Conservation (phyloP, 495 filamentous ascomycete genomes). For the Amphirosellinia nigrospora region DNA sequence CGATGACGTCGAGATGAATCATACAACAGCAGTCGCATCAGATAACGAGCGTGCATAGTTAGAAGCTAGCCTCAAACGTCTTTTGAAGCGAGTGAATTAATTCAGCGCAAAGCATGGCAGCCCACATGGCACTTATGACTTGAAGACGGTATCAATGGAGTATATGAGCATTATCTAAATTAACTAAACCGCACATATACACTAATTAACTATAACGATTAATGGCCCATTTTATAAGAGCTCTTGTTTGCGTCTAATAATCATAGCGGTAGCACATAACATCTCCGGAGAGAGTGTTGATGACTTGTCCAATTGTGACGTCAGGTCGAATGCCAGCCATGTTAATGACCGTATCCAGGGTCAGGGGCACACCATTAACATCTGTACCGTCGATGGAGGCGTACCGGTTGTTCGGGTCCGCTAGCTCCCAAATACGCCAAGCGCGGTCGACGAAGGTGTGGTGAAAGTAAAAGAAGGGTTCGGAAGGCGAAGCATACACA, state of each 20-base stretch:
- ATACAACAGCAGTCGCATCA: neutral
- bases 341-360: conserved; percentile 34
- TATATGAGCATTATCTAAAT: neutral
- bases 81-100: neutral
- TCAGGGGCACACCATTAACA: conserved; percentile 29
- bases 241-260: conserved; percentile 27
- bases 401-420: conserved; percentile 33
- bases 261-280: conserved; percentile 43
- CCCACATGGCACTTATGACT: neutral
- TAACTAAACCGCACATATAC: conserved; percentile 6
- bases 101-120: neutral
- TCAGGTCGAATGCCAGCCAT: conserved; percentile 33
- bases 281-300: conserved; percentile 37
- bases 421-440: conserved; percentile 63
- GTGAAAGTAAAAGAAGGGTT: conserved; percentile 45
- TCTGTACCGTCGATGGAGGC: conserved; percentile 39
- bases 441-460: conserved; percentile 44
- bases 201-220: neutral
- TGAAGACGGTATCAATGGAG: neutral
- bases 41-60: neutral
- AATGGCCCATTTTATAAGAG: neutral
- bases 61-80: neutral
- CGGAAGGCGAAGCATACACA: conserved; percentile 34
- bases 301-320: conserved; percentile 40
- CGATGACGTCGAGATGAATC: neutral